Evolutionary conservation across 306 rosid genomes (phyloP).

Genomic region (Glycine latifolia): DNA sequence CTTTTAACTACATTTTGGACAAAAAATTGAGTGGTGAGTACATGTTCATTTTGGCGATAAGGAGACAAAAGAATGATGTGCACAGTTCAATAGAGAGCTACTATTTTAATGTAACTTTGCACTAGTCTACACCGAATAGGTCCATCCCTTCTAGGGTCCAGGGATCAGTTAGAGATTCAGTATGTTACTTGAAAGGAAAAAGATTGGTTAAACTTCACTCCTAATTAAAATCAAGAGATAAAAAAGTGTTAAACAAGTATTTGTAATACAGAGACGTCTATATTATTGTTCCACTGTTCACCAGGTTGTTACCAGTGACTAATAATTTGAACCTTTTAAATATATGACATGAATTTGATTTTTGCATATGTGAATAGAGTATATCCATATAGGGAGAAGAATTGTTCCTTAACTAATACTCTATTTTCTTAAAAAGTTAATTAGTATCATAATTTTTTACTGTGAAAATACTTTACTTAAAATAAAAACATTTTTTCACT

Average conservation of each 20-base stretch:
- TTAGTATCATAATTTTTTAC: no score
- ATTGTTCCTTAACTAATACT: no score
- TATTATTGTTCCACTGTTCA: not conserved
- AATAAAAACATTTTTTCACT: no score
- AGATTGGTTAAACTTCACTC: not conserved
- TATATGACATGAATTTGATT: no score
- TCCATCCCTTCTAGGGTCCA: not conserved
- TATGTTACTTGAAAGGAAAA: not conserved
- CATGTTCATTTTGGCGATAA: conserved; percentile 39
- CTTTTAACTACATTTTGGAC: conserved; percentile 3
- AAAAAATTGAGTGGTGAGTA: conserved; percentile 32
- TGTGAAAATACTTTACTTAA: no score
- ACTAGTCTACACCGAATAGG: not conserved
- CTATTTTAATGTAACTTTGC: conserved; percentile 22
- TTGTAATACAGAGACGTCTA: not conserved
- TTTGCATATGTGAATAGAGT: no score
- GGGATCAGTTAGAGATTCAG: not conserved
- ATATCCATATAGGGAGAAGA: no score
- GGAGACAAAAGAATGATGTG: conserved; percentile 37
- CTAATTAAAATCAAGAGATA: not conserved
- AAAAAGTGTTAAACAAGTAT: no score
- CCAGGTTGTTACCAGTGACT: no score
- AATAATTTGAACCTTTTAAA: no score
- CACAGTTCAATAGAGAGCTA: conserved; percentile 1
- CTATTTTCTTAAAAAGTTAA: no score